A percentile compares a stretch with the other conserved stretches of the same genome.
These are phyloP conservation scores for Pyrenophora teres DNA, from an alignment of 2,329 filamentous ascomycete species.

Conservation along the genomic window DNA sequence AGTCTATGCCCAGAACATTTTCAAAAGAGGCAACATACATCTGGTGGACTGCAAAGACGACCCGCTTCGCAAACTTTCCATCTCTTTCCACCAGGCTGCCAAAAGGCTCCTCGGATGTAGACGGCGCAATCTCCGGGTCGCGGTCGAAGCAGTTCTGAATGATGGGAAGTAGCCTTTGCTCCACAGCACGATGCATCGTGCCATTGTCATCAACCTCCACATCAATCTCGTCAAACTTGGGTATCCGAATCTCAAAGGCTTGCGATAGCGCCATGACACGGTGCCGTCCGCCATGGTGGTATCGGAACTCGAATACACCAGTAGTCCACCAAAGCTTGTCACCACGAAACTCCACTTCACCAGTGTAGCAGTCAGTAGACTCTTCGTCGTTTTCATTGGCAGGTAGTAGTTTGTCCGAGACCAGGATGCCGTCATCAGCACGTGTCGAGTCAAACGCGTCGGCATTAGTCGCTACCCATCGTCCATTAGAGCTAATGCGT, in stretches of 20 bases:
- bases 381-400: constrained; percentile 52
- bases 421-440: constrained; percentile 76
- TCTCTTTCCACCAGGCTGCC: constrained; percentile 84
- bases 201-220: constrained; percentile 64
- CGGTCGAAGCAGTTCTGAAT: constrained; percentile 92
- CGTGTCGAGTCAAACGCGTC: constrained; percentile 76
- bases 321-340: constrained; percentile 98
- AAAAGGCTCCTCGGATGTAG: constrained; percentile 77
- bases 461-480: constrained; percentile 82
- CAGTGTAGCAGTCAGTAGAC: constrained; percentile 67
- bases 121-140: constrained; percentile 87
- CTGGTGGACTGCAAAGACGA: constrained; percentile 92
- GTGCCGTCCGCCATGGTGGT: constrained; percentile 92
- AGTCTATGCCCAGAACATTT: neutral
- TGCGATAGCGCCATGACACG: constrained; percentile 92
- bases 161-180: constrained; percentile 77
- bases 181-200: constrained; percentile 70
- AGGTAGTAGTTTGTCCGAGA: constrained; percentile 65
- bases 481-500: constrained; percentile 80
- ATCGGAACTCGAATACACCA: constrained; percentile 94
- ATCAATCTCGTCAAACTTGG: constrained; percentile 76
- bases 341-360: constrained; percentile 84
- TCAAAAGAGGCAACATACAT: constrained; percentile 65
- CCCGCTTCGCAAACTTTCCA: constrained; percentile 83
- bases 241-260: constrained; percentile 88